A percentile compares a stretch with the other conserved stretches of the same genome.
These are phyloP conservation scores for Magnolia officinalis DNA, from an alignment of 164 flowering plant genomes.

Conservation along the genomic window DNA sequence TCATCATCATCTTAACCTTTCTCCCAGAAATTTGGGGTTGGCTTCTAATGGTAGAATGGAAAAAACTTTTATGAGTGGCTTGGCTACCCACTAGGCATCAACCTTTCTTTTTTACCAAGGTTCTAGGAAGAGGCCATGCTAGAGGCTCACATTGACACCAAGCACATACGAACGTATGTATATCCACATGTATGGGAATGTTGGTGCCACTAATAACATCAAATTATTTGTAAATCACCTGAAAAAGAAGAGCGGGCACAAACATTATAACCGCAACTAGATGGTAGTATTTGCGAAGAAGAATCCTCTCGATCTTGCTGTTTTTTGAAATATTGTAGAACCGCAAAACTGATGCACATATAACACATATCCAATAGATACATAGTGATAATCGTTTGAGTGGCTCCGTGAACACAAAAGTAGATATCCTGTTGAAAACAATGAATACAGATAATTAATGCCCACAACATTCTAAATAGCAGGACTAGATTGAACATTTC, in stretches of 20 bases:
- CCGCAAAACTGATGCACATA: slow-evolving; percentile 57
- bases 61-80: no score
- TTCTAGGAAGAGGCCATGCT: no score
- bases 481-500: not conserved
- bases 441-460: not conserved
- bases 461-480: not conserved
- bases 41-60: no score
- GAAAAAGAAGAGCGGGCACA: slow-evolving; percentile 80
- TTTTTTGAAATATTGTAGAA: slow-evolving; percentile 82
- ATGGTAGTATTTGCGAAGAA: slow-evolving; percentile 95
- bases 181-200: not conserved
- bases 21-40: no score
- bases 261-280: slow-evolving; percentile 92
- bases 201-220: not conserved
- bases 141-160: not conserved
- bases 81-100: no score
- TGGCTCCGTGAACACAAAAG: slow-evolving; percentile 76
- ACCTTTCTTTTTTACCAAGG: no score
- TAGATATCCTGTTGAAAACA: slow-evolving; percentile 53
- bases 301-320: slow-evolving; percentile 88
- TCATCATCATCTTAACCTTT: no score
- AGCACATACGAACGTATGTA: not conserved
- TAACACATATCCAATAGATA: slow-evolving; percentile 69
- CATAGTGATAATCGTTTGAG: slow-evolving; percentile 65
- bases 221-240: slow-evolving; percentile 42